These are phyloP conservation scores for Botrytis porri DNA, from an alignment of 2,329 filamentous ascomycete genomes.

Conservation along the genomic window DNA sequence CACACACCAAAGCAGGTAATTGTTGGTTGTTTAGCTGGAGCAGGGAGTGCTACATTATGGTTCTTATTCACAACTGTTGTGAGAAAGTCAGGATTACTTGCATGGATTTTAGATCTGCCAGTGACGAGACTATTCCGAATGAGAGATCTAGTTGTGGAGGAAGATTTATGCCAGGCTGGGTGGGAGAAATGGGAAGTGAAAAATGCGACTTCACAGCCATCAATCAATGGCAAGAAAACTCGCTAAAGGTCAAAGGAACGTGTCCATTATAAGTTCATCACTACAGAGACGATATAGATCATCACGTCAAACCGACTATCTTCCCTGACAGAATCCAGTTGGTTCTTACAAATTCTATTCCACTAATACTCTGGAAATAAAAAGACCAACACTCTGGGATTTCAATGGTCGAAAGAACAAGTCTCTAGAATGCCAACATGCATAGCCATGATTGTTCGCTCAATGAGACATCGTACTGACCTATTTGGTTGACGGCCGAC, in stretches of 20 bases:
- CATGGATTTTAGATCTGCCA: slow-evolving; percentile 67
- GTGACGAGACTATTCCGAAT: slow-evolving; percentile 66
- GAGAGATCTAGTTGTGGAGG: slow-evolving; percentile 79
- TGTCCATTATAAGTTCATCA: not conserved
- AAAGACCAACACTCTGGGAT: not conserved
- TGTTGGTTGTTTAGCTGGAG: slow-evolving; percentile 72
- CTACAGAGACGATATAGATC: not conserved
- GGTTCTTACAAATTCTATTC: not conserved
- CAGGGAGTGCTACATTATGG: slow-evolving; percentile 71
- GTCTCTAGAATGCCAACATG: too few species aligned
- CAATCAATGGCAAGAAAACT: slow-evolving; percentile 31
- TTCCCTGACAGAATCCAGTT: too few species aligned
- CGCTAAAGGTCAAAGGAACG: slow-evolving; percentile 23
- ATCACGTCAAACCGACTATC: not conserved
- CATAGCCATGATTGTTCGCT: not conserved
- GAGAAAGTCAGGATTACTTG: slow-evolving; percentile 65
- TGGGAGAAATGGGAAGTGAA: slow-evolving; percentile 83
- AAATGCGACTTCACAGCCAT: slow-evolving; percentile 39
- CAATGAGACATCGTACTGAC: not conserved
- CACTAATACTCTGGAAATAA: not conserved
- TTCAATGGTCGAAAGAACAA: not conserved
- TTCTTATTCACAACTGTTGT: slow-evolving; percentile 68
- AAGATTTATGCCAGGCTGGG: slow-evolving; percentile 85
- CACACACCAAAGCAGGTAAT: slow-evolving; percentile 86
- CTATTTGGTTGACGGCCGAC: not conserved